phyloP scores from a whole-genome alignment of 129 eudicot species.

The Artemisia argyi region DNA sequence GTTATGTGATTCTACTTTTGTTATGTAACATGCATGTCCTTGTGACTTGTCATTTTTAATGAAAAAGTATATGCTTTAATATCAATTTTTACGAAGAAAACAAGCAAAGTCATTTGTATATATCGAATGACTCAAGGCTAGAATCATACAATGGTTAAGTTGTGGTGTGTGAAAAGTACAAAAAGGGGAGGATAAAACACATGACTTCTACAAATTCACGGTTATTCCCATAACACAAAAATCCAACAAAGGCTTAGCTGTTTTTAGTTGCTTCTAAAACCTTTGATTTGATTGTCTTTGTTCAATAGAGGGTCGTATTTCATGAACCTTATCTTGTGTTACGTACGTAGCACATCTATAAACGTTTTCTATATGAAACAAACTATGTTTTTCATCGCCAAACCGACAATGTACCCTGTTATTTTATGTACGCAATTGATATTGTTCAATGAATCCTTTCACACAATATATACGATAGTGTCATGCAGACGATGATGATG shows the following conservation, averaged over 20 bases:
- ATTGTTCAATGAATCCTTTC: neutral
- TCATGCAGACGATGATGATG: neutral
- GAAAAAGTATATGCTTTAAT: neutral
- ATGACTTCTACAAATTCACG: neutral
- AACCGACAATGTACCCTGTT: neutral
- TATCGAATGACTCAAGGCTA: neutral
- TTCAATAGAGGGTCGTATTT: neutral
- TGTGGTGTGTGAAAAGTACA: neutral
- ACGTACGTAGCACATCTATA: neutral
- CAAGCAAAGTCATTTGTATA: neutral
- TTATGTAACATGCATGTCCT: too few relatives aligned
- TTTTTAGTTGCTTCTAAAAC: neutral
- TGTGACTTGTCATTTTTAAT: neutral
- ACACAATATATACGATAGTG: neutral
- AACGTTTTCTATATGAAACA: neutral
- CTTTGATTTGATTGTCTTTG: too few relatives aligned
- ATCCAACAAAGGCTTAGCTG: neutral
- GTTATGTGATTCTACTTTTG: too few relatives aligned
- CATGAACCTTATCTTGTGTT: neutral
- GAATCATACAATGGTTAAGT: neutral
- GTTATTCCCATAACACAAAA: neutral
- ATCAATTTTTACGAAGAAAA: neutral
- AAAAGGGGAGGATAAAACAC: neutral
- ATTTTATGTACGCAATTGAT: neutral
- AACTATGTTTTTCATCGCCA: neutral